phyloP scores from a whole-genome alignment of 1,284 basidiomycete genomes.

The Inonotus hispidus region DNA sequence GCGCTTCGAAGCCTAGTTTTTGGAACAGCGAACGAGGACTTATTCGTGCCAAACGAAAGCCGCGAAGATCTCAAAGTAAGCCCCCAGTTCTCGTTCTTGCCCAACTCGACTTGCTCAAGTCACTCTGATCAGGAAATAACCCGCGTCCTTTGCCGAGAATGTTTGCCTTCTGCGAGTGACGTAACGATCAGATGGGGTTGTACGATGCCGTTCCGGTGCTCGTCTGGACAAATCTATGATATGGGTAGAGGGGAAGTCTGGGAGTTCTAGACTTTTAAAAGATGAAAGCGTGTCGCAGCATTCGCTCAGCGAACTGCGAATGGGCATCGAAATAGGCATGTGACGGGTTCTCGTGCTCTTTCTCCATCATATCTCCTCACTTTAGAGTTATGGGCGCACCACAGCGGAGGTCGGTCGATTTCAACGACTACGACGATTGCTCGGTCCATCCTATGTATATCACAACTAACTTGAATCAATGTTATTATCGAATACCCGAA shows the following conservation, averaged over 20 bases:
- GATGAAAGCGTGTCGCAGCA: no score
- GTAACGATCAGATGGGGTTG: not conserved
- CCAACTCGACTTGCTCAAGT: not conserved
- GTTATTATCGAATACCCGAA: not conserved
- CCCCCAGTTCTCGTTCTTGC: not conserved
- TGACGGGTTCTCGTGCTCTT: no score
- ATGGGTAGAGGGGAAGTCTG: not conserved
- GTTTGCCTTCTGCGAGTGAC: not conserved
- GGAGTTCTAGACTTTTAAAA: not conserved
- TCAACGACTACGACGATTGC: not conserved
- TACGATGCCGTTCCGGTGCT: not conserved
- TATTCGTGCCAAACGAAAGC: not conserved
- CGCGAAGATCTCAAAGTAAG: not conserved
- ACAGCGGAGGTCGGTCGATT: no score
- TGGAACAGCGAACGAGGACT: not conserved
- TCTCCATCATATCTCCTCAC: no score
- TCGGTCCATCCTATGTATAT: not conserved
- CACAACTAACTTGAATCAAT: not conserved
- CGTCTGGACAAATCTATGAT: not conserved
- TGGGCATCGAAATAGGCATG: not conserved
- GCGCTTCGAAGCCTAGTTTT: not conserved
- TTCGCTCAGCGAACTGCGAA: no score
- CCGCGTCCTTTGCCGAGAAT: not conserved
- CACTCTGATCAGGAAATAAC: not conserved
- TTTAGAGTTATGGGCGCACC: no score